phyloP scores from a whole-genome alignment of 306 rosid species.

The Cucumis hystrix region DNA sequence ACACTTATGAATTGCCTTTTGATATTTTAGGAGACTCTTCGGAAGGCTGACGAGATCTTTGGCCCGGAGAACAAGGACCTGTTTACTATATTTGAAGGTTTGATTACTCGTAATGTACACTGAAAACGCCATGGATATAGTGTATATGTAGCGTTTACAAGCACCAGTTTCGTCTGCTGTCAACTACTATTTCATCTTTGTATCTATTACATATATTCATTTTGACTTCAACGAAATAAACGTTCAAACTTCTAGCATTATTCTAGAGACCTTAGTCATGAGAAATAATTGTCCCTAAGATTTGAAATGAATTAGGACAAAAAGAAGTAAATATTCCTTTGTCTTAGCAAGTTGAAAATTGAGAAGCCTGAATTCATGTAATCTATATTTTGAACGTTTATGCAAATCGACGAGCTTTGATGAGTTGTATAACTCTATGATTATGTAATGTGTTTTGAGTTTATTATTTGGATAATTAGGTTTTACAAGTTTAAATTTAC shows the following conservation, averaged over 20 bases:
- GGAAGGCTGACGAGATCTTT: slow-evolving; percentile 80
- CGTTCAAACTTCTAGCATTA: neutral
- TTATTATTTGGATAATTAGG: neutral
- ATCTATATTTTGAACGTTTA: neutral
- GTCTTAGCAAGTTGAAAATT: neutral
- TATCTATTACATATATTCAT: neutral
- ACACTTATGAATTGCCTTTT: neutral
- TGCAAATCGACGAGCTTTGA: neutral
- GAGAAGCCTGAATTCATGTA: neutral
- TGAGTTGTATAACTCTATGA: neutral
- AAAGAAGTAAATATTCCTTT: neutral
- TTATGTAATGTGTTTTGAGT: neutral
- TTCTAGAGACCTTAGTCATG: neutral
- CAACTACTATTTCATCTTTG: neutral
- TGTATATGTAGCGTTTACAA: neutral
- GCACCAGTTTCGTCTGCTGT: neutral
- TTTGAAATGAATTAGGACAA: neutral
- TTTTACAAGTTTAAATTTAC: neutral
- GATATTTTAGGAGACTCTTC: slow-evolving; percentile 65
- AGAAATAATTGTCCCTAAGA: neutral
- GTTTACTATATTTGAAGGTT: slow-evolving; percentile 65
- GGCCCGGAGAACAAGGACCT: slow-evolving; percentile 88
- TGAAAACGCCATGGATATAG: slow-evolving; percentile 14
- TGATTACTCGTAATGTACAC: slow-evolving; percentile 66
- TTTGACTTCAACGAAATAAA: neutral